Evolutionary conservation across 2,329 filamentous ascomycete species (phyloP), one percentile per base, ranked within the genome.

Genomic region (Epichloe hybrida): DNA sequence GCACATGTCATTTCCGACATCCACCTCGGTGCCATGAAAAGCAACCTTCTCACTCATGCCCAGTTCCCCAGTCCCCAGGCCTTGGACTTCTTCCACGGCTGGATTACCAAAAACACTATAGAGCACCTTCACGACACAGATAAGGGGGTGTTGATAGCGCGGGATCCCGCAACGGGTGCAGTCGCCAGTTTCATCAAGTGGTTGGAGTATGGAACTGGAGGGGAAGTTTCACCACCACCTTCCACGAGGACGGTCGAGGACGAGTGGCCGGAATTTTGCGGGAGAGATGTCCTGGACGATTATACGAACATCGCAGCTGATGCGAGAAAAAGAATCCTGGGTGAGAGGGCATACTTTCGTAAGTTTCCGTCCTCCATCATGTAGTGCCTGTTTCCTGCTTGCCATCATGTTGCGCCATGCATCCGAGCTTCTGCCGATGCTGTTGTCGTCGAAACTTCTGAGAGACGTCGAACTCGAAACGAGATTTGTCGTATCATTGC

Each of bases 21-120:
- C 49, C 69, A 71, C 53, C 54, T 71, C 15, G 54, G 57, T 9
- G 66, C 69, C 44, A 72, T 70, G 69, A 59, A 66, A 44, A 52
- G 57, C 38, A 70, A 72, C 55, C 53, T 63, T 12, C 53, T 71
- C 23, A 64, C 69, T 43, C 66, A 69, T 50, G 65, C 65, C 1
- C 66, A 72, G 53, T 70, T 71, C 49, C 68, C 69, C 12, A 64
- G 59, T 6, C 48, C 55, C 7, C 57, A 62, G 15, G 62, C 61
- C 44, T 57, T 63, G 34, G 50, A 47, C 8, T 62, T 59, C 6
- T 60, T 69, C 20, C 58, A 55, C 38, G 51, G 46, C 4, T 69
- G 61, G 57, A 55, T 72, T 34, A 54, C 52, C 23, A 56, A 53
- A 34, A 59, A 70, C 50, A 63, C 63, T 21, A 49, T 61, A 46